phyloP scores from a whole-genome alignment of 192 early-diverging fungal species.

The Backusella tuberculispora region DNA sequence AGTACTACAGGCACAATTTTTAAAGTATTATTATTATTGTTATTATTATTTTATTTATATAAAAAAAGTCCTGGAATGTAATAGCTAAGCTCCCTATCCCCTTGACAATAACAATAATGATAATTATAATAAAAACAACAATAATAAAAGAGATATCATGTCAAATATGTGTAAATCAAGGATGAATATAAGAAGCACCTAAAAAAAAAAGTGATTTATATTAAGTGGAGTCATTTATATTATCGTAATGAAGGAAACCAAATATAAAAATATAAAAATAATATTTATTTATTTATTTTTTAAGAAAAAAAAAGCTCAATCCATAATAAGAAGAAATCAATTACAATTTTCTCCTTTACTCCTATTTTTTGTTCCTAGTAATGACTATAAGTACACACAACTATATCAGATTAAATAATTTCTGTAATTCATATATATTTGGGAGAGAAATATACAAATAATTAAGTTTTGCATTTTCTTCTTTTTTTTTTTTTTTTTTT shows the following conservation, averaged over 20 bases:
- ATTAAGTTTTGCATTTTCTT: no score
- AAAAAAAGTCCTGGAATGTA: not conserved
- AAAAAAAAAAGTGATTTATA: no score
- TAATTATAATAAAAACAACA: not conserved
- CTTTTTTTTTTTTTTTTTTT: no score
- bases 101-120: not conserved
- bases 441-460: no score
- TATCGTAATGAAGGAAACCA: not conserved
- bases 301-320: no score
- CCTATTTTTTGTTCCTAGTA: not conserved
- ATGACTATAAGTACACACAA: not conserved
- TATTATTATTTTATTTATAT: not conserved
- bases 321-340: not conserved
- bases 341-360: not conserved
- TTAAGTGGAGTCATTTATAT: no score
- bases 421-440: no score
- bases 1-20: slow-evolving; percentile 7
- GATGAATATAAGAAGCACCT: not conserved
- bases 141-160: not conserved
- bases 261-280: not conserved
- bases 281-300: not conserved
- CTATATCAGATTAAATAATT: no score
- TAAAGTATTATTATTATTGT: slow-evolving; percentile 1
- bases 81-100: not conserved
- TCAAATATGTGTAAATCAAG: not conserved